Evolutionary conservation across 2,329 filamentous ascomycete species (phyloP).

Genomic region (Chrysoporthe deuterocubensis): DNA sequence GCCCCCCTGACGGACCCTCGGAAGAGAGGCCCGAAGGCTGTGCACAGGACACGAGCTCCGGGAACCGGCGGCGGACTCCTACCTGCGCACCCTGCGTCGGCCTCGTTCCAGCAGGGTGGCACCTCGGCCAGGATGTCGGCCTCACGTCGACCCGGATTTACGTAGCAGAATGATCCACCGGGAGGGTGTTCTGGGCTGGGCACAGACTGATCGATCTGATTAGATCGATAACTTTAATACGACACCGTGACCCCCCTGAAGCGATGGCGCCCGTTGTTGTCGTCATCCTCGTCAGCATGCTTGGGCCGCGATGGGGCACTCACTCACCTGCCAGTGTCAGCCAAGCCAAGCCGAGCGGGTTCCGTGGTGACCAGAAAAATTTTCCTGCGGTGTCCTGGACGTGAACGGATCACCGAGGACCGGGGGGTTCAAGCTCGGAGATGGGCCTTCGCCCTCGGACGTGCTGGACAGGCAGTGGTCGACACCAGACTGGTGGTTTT

Average conservation of each 20-base stretch:
- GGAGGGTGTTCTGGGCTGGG: neutral
- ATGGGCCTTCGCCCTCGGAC: neutral
- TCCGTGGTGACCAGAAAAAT: neutral
- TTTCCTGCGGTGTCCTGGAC: neutral
- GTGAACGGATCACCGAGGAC: neutral
- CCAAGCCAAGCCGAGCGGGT: neutral
- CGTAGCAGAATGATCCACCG: conserved; percentile 15
- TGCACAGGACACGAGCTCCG: neutral
- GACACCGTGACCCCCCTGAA: neutral
- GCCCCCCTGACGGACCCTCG: too few relatives aligned
- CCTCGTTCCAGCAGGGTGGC: neutral
- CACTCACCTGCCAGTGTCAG: neutral
- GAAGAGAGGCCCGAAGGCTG: too few relatives aligned
- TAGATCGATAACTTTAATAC: conserved; percentile 25
- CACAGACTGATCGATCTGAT: conserved; percentile 23
- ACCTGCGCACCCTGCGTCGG: neutral
- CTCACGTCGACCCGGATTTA: conserved; percentile 7
- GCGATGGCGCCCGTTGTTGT: neutral
- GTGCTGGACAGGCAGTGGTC: neutral
- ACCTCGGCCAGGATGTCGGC: neutral
- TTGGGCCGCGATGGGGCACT: neutral
- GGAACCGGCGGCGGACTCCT: neutral
- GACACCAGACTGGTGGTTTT: neutral
- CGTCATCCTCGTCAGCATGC: conserved; percentile 4
- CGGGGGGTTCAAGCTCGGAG: neutral